These are phyloP conservation scores for Aureobasidium sp. DNA, from an alignment of 2,329 filamentous ascomycete species.

Conservation along the genomic window DNA sequence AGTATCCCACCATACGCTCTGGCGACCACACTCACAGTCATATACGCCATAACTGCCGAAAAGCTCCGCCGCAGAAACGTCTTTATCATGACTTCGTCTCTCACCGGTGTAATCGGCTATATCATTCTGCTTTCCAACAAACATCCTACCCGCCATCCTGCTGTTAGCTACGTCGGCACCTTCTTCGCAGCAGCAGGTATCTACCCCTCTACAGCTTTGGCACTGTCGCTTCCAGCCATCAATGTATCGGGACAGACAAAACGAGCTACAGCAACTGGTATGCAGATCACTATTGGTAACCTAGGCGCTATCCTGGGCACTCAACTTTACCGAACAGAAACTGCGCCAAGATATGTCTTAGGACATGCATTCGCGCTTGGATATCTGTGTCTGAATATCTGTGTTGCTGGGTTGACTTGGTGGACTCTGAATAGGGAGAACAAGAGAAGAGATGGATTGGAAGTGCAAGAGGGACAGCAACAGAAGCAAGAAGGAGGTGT, in stretches of 20 bases:
- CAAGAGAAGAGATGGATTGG: conserved; percentile 39
- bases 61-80: conserved; percentile 50
- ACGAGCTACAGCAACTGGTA: conserved; percentile 58
- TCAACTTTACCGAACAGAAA: conserved; percentile 57
- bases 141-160: conserved; percentile 32
- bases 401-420: conserved; percentile 49
- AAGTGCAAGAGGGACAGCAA: conserved; percentile 34
- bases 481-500: conserved; percentile 41
- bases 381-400: conserved; percentile 54
- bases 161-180: conserved; percentile 33
- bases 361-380: conserved; percentile 61
- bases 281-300: conserved; percentile 68
- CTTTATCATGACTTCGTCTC: conserved; percentile 49
- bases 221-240: conserved; percentile 63
- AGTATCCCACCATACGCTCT: conserved; percentile 33
- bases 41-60: conserved; percentile 55
- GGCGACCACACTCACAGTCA: conserved; percentile 50
- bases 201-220: conserved; percentile 57
- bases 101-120: conserved; percentile 32
- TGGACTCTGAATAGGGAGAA: conserved; percentile 54
- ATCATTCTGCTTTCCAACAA: conserved; percentile 30
- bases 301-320: conserved; percentile 62
- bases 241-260: conserved; percentile 67
- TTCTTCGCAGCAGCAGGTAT: conserved; percentile 50
- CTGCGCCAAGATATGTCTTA: conserved; percentile 56